Base-by-base conservation (phyloP, 73 alveolate genomes). In the Paramecium octaurelia region DNA sequence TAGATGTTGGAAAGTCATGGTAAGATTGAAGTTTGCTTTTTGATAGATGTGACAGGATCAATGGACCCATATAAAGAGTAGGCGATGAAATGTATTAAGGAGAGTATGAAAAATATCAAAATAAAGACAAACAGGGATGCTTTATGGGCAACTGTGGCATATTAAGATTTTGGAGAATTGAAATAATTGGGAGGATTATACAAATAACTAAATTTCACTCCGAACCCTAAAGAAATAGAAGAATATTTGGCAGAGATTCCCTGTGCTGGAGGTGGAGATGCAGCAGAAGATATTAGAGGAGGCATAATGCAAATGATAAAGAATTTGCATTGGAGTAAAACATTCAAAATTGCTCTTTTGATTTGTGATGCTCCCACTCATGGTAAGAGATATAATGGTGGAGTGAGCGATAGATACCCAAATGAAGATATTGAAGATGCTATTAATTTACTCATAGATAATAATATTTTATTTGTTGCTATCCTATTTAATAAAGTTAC, bases 261-360 rank as follows among this genome's bases (percentile, higher is more conserved):
- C 2, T 77, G 90, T 42, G 1, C 8, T 16, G 90, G 90, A 38
- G 90, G 90, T n/a, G 90, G 90, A 18, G 90, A 77, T 11, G 8
- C 1, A 14, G 77, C 91, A n/a, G 91, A 80, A 43, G 91, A 80
- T 44, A 16, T 80, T 12, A 80, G 91, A 44, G 91, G 91, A 44
- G 91, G 76, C 6, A 80, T 80, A 18, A 80, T 8, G 48, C 23
- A 80, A 48, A 80, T 80, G 91, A 5, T 80, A 21, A 44, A 42
- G 64, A 42, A 93, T 46, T 75, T 93, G 87, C 64, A 64, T 50
- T 95, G 96, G 97, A 87, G 88, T 42, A 86, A 92, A 23, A 88
- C 34, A 44, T 80, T 80, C 29, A 80, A n/a, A 16, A 80, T 80
- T 27, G 91, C 91, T 24, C 23, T 80, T 3, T 46, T 80, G 29